Evolutionary conservation across 2,329 filamentous ascomycete genomes (phyloP), one percentile per base, ranked within the genome.

Genomic region (Calonectria pauciramosa): DNA sequence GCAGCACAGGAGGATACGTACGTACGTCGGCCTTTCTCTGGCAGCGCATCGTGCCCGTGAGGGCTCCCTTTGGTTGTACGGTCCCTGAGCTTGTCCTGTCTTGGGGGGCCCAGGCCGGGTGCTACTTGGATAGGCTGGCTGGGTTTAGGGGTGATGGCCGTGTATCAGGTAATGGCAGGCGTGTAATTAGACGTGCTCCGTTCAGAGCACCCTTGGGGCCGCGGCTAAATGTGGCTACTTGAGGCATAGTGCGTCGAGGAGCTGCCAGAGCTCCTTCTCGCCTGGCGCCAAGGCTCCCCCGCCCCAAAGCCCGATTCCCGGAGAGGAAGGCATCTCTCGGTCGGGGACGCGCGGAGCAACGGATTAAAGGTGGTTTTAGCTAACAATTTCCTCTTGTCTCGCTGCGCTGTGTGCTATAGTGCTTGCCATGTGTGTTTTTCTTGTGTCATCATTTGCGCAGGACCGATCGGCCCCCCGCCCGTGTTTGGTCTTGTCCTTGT

Each of bases 191-290:
- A 54, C 51, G 38, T 41, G 38, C 38, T 41, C 38, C 51, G 23
- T 54, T n/a, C 41, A n/a, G 41, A 47, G 20, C 41, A 47, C 41
- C 41, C 41, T 47, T 47, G 41, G 32, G 68, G 51, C 51, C 38
- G 71, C 74, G 71, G 74, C 64, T 71, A 75, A 74, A 70, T 73
- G 54, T 66, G 74, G 74, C 30, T 70, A 76, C 67, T 54, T 66
- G 65, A 60, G 74, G 65, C 44, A 63, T 68, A 74, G 51, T 28
- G 51, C 41, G 28, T 34, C 44, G 18, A 23, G 41, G 38, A 49
- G n/a, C 20, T 28, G 28, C 26, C 20, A 30, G 32, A 38, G 32
- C 30, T 26, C n/a, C 5, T 32, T 23, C n/a, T 9, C 13, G 59
- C 32, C 28, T 34, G 67, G 20, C 56, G 41, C 41, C 34, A 52